Evolutionary conservation across 1,284 basidiomycete genomes (phyloP).

Genomic region (Ustilago nuda): DNA sequence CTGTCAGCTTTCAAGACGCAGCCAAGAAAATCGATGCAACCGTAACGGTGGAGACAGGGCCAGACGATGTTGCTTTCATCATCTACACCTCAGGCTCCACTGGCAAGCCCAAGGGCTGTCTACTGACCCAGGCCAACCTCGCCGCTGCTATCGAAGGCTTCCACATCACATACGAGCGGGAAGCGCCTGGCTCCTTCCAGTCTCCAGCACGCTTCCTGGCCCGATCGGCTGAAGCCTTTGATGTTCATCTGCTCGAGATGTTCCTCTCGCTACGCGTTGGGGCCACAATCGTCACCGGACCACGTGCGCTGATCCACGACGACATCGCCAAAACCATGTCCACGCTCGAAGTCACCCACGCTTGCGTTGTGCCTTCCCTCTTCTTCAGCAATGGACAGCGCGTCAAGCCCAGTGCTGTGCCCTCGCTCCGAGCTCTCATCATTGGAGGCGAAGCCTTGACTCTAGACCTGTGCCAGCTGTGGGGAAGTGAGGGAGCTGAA

Average conservation of each 20-base stretch:
- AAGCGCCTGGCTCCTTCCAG: conserved; percentile 49
- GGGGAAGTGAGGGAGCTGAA: conserved; percentile 47
- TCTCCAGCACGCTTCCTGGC: conserved; percentile 59
- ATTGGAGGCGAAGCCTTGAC: conserved; percentile 66
- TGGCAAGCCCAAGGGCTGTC: conserved; percentile 64
- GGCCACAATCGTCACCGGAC: conserved; percentile 64
- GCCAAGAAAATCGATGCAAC: neutral
- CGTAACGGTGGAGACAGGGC: neutral
- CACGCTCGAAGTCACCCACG: conserved; percentile 59
- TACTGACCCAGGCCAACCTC: conserved; percentile 59
- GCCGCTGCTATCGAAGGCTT: conserved; percentile 59
- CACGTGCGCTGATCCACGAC: conserved; percentile 55
- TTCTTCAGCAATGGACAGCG: conserved; percentile 61
- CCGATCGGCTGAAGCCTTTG: conserved; percentile 66
- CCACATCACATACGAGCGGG: conserved; percentile 40
- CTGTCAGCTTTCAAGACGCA: conserved; percentile 13
- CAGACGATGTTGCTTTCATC: conserved; percentile 60
- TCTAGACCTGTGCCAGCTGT: conserved; percentile 50
- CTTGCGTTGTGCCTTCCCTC: conserved; percentile 66
- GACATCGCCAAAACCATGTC: conserved; percentile 64
- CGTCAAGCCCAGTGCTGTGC: conserved; percentile 53
- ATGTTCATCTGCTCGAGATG: conserved; percentile 68
- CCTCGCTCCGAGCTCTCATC: conserved; percentile 56
- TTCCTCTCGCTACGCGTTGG: conserved; percentile 65
- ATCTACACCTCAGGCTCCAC: conserved; percentile 67